Evolutionary conservation across 495 filamentous ascomycete species (phyloP).

Genomic region (Clavariopsis aquatica): DNA sequence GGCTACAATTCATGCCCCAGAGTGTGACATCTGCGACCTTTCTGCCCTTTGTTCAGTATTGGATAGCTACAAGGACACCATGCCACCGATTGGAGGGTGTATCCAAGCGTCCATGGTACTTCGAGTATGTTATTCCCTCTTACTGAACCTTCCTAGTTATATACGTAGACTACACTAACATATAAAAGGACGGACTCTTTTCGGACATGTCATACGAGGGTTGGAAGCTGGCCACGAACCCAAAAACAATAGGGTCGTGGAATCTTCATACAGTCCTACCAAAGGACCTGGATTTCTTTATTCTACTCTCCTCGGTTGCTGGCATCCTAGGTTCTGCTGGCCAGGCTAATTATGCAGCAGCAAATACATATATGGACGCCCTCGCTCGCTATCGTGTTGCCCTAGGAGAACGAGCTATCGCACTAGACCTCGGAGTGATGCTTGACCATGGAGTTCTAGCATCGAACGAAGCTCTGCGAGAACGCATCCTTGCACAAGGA

Average conservation of each 20-base stretch:
- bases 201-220: not conserved
- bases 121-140: no score
- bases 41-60: not conserved
- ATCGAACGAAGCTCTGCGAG: not conserved
- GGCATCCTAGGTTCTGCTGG: slow-evolving; percentile 15
- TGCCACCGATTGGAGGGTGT: slow-evolving; percentile 7
- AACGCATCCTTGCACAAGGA: not conserved
- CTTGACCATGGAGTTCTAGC: slow-evolving; percentile 4
- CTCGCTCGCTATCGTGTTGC: slow-evolving; percentile 13
- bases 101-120: slow-evolving; percentile 15
- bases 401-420: not conserved
- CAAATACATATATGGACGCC: slow-evolving; percentile 18
- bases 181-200: not conserved
- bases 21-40: not conserved
- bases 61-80: not conserved
- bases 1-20: not conserved
- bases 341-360: slow-evolving; percentile 26
- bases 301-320: slow-evolving; percentile 20
- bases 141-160: no score
- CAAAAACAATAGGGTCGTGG: not conserved
- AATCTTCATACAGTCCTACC: not conserved
- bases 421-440: slow-evolving; percentile 18
- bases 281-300: slow-evolving; percentile 16
- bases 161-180: no score
- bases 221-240: not conserved